Evolutionary conservation across 2,329 filamentous ascomycete genomes (phyloP), one percentile per base, ranked within the genome.

Genomic region (Aspergillus sp.): DNA sequence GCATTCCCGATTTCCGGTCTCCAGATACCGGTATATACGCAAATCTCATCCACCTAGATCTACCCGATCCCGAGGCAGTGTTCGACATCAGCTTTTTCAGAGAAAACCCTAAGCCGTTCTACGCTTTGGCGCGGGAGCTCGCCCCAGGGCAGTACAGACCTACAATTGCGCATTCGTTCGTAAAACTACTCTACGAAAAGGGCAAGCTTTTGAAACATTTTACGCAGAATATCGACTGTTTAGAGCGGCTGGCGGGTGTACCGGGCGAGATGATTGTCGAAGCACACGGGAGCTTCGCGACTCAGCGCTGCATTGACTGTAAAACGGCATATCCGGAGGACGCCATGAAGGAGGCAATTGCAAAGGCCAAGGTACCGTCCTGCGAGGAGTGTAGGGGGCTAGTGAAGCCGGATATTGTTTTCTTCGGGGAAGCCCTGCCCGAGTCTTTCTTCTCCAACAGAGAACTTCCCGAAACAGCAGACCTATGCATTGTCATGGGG

Each of bases 161-260:
- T 0, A 99, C 95, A 1, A 81, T 98, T 55, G 90, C 92, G 2
- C 95, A 99, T 76, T 88, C 86, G 37, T 99, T 99, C 75, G 87
- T 99, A 67, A 83, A 86, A 14, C 80, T 99, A 23, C 85, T 98
- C 15, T 84, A 93, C 57, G 80, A 87, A 59, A 96, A 96, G 76
- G 86, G 85, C 4, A 79, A 93, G 41, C 79, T 99, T 23, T 79
- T 89, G 64, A 95, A 92, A 80, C 84, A 95, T 53, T 99, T 98
- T 74, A 97, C 95, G 0, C 95, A 99, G 71, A 99, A 99, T 70
- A 98, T 99, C 65, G 95, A 99, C 77, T 96, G 92, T 68, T 82
- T 99, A 12, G 95, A 99, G 76, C 86, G 93, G 21, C 83, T 85
- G 64, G 95, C 93, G 12, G 95, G 95, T 25, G 87, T 99, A 1